Percentiles rank a stretch among this genome's conserved stretches.
Evolutionary conservation across 305 asterid genomes (phyloP).

Genomic region (Fraxinus sp.): DNA sequence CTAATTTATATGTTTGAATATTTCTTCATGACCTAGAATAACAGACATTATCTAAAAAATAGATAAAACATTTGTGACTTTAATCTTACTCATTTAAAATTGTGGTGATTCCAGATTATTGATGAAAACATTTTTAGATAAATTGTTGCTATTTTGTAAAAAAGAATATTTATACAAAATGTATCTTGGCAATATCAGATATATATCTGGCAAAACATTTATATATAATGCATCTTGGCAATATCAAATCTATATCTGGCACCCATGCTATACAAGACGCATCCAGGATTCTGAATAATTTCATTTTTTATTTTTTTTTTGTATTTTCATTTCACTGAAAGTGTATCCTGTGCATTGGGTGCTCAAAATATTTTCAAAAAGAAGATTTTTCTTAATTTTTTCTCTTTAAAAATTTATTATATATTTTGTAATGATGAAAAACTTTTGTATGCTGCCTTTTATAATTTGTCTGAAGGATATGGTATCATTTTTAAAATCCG

Average conservation of each 20-base stretch:
- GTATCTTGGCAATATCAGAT: neutral
- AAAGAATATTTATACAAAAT: neutral
- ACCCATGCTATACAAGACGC: neutral
- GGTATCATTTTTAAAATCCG: neutral
- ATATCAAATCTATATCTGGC: neutral
- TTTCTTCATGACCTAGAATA: neutral
- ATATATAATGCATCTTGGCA: neutral
- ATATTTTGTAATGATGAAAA: neutral
- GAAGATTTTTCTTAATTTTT: neutral
- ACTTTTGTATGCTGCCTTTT: neutral
- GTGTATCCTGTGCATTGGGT: neutral
- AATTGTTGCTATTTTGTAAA: neutral
- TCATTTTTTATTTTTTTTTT: neutral
- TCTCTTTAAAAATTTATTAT: neutral
- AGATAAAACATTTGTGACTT: neutral
- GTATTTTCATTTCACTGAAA: neutral
- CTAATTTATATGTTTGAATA: neutral
- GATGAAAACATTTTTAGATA: neutral
- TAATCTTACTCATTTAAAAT: neutral
- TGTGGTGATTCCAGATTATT: neutral
- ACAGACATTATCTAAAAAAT: neutral
- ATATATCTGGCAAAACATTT: neutral
- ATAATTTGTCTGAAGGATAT: neutral
- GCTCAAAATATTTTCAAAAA: neutral
- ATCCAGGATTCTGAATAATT: neutral